Conservation (phyloP, 2,329 filamentous ascomycete species). For the Grosmannia clavigera region DNA sequence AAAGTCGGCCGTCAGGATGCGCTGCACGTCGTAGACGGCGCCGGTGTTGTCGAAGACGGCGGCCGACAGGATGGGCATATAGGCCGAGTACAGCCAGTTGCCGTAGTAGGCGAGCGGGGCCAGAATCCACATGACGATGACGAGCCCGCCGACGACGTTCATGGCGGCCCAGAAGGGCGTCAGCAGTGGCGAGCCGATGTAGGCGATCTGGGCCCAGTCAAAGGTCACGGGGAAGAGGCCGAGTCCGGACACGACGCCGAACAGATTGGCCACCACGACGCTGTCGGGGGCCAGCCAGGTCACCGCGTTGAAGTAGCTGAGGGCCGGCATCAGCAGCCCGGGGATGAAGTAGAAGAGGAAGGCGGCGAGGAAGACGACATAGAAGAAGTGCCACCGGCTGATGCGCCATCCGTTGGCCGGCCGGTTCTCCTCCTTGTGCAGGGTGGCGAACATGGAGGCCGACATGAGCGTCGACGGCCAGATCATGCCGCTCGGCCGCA, state of each 20-base stretch:
- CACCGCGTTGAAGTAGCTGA: conserved; percentile 81
- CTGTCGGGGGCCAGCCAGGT: conserved; percentile 83
- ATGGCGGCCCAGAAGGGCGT: conserved; percentile 80
- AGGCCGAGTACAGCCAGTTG: conserved; percentile 69
- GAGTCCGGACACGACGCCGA: conserved; percentile 73
- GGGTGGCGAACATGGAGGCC: conserved; percentile 75
- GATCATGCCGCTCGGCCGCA: conserved; percentile 79
- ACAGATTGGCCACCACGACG: conserved; percentile 76
- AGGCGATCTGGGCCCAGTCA: conserved; percentile 82
- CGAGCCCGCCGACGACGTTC: conserved; percentile 69
- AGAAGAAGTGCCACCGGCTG: conserved; percentile 75
- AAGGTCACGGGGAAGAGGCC: conserved; percentile 79
- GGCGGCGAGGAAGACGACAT: conserved; percentile 55
- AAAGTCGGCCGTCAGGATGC: conserved; percentile 65
- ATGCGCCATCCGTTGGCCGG: conserved; percentile 73
- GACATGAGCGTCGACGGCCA: conserved; percentile 85
- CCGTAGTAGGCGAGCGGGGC: conserved; percentile 71
- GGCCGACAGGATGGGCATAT: conserved; percentile 76
- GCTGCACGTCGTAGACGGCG: conserved; percentile 67
- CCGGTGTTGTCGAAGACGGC: conserved; percentile 80
- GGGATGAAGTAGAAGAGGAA: conserved; percentile 80
- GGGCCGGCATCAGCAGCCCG: conserved; percentile 66
- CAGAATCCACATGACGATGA: conserved; percentile 74
- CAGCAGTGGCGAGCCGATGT: conserved; percentile 73
- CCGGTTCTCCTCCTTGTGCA: conserved; percentile 76